Conservation (phyloP, 805 yeast genomes). For the Yarrowia sp. region DNA sequence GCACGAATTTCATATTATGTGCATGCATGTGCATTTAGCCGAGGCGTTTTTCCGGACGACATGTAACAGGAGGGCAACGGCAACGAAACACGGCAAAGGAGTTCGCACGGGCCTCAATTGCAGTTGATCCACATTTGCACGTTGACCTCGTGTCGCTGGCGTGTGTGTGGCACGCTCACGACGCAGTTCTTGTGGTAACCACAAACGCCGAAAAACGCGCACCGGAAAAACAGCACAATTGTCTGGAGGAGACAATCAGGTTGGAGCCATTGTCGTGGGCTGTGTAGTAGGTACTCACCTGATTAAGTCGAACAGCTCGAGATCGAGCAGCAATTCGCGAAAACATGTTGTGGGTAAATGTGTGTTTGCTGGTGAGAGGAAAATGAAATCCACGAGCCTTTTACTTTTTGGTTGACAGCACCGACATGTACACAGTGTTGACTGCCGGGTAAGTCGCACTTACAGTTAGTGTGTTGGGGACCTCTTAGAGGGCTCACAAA, state of each 20-base stretch:
- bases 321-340: conserved; percentile 27
- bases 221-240: conserved; percentile 16
- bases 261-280: not conserved
- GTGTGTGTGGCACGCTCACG: not conserved
- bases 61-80: not conserved
- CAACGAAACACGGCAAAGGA: not conserved
- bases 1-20: conserved; percentile 20
- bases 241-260: not conserved
- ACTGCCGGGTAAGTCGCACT: conserved; percentile 15
- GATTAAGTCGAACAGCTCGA: conserved; percentile 25
- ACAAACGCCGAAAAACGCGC: conserved; percentile 17
- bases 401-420: conserved; percentile 22
- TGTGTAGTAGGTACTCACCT: conserved; percentile 9
- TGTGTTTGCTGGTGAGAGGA: conserved; percentile 22
- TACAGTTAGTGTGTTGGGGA: conserved; percentile 11
- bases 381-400: conserved; percentile 25
- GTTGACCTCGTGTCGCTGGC: not conserved
- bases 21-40: conserved; percentile 27
- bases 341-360: conserved; percentile 19
- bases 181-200: not conserved
- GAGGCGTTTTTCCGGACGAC: conserved; percentile 26
- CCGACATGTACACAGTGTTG: conserved; percentile 22
- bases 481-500: not conserved
- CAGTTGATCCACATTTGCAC: not conserved
- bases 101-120: not conserved